Percentiles rank a stretch among this genome's conserved stretches.
Conservation (phyloP, 1,284 basidiomycete genomes). For the Microbotryum lychnidis-dioicae region DNA sequence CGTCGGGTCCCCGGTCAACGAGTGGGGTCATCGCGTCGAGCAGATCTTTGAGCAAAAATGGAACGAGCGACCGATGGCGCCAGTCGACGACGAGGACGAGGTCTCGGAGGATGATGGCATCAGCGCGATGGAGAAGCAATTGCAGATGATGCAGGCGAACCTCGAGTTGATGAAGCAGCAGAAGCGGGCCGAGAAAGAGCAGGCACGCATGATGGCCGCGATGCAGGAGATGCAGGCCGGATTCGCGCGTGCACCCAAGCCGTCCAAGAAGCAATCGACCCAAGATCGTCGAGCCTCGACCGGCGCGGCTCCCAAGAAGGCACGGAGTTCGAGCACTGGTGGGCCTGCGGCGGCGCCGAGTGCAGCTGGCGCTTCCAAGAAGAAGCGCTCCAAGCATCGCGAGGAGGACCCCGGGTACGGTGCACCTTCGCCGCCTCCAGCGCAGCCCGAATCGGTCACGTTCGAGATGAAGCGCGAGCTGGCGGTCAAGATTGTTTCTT, state of each 20-base stretch:
- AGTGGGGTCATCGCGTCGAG: conserved; percentile 70
- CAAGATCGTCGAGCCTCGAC: conserved; percentile 11
- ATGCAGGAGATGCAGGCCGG: conserved; percentile 2
- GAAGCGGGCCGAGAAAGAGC: conserved; percentile 26
- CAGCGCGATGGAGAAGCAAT: conserved; percentile 33
- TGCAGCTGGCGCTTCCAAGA: conserved; percentile 11
- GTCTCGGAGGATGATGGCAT: conserved; percentile 32
- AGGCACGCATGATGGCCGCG: conserved; percentile 7
- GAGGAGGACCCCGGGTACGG: conserved; percentile 1
- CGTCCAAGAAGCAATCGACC: conserved; percentile 6
- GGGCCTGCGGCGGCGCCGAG: background rate
- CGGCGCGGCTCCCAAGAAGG: conserved; percentile 4
- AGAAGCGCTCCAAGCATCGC: no score
- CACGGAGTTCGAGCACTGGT: background rate
- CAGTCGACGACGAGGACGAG: conserved; percentile 21
- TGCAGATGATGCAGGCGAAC: conserved; percentile 30
- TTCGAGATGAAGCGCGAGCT: conserved; percentile 95
- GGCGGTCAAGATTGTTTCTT: conserved; percentile 67
- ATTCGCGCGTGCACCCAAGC: background rate
- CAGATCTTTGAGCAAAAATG: conserved; percentile 86
- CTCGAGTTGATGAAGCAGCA: conserved; percentile 30
- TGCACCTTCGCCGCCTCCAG: background rate
- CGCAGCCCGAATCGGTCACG: conserved; percentile 61
- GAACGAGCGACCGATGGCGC: conserved; percentile 45
- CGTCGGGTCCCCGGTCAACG: conserved; percentile 72